phyloP scores from a whole-genome alignment of 2,329 filamentous ascomycete genomes.

The Onygena corvina region DNA sequence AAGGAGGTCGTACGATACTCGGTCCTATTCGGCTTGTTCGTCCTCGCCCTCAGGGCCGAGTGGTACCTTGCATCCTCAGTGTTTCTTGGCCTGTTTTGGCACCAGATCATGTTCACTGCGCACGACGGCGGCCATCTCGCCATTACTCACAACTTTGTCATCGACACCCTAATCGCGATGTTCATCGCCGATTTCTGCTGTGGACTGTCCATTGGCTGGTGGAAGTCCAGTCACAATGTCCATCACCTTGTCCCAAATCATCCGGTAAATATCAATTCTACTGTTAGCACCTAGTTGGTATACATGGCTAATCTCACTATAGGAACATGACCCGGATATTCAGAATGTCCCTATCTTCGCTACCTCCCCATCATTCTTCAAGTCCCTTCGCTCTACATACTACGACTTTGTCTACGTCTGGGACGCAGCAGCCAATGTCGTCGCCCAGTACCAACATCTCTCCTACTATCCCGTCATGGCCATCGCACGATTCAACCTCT shows the following conservation, averaged over 20 bases:
- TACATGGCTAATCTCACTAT: not conserved
- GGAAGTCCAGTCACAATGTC: slow-evolving; percentile 92
- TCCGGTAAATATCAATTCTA: slow-evolving; percentile 36
- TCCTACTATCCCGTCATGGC: slow-evolving; percentile 71
- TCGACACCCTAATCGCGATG: slow-evolving; percentile 77
- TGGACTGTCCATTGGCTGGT: slow-evolving; percentile 85
- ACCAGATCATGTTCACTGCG: slow-evolving; percentile 83
- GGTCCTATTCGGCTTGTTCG: slow-evolving; percentile 51
- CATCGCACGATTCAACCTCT: slow-evolving; percentile 78
- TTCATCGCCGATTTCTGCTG: slow-evolving; percentile 80
- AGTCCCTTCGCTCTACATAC: slow-evolving; percentile 62
- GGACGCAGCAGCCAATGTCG: slow-evolving; percentile 56
- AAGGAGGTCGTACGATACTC: slow-evolving; percentile 62
- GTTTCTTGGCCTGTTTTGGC: slow-evolving; percentile 76
- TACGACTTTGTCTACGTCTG: slow-evolving; percentile 70
- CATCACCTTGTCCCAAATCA: slow-evolving; percentile 96
- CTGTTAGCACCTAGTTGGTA: no score
- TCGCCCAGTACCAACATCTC: slow-evolving; percentile 63
- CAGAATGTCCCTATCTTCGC: slow-evolving; percentile 82
- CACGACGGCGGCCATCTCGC: slow-evolving; percentile 96
- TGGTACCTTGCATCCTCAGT: slow-evolving; percentile 60
- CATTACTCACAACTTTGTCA: slow-evolving; percentile 78
- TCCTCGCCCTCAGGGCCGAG: slow-evolving; percentile 47
- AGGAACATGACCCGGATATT: slow-evolving; percentile 88
- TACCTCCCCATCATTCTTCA: slow-evolving; percentile 66